Evolutionary conservation across 441 rosid genomes (phyloP).

Genomic region (Populus hybrid): DNA sequence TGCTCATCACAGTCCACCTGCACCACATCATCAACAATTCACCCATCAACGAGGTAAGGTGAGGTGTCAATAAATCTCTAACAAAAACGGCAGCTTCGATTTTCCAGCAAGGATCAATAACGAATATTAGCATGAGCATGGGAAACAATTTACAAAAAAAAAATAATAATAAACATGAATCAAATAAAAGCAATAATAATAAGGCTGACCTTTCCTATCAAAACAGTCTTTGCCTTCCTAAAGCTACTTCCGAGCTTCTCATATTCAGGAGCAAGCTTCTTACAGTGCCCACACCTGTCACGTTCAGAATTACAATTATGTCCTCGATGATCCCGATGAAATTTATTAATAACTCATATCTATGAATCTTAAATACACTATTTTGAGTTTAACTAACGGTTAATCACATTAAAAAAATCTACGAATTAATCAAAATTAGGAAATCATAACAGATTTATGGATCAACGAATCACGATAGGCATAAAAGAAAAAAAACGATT

Average conservation of each 20-base stretch:
- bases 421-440: conserved; percentile 5
- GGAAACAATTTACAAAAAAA: not conserved
- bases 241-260: conserved; percentile 92
- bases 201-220: conserved; percentile 78
- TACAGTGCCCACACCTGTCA: conserved; percentile 93
- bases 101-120: not conserved
- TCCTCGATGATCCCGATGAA: not conserved
- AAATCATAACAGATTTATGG: conserved; percentile 3
- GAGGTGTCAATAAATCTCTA: not conserved
- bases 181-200: not conserved
- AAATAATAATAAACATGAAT: not conserved
- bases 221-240: conserved; percentile 76
- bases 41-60: not conserved
- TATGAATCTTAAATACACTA: too few relatives aligned
- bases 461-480: conserved; percentile 14
- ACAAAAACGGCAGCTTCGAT: not conserved
- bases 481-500: not conserved
- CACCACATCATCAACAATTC: conserved; percentile 19
- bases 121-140: not conserved
- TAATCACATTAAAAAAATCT: not conserved
- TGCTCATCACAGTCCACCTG: conserved; percentile 98
- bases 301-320: not conserved
- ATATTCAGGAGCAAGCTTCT: conserved; percentile 92
- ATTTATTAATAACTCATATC: not conserved
- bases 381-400: not conserved